A percentile compares a stretch with the other conserved stretches of the same genome.
Conservation (phyloP, 1,139 yeast genomes). For the Petasospora rhodanensis region DNA sequence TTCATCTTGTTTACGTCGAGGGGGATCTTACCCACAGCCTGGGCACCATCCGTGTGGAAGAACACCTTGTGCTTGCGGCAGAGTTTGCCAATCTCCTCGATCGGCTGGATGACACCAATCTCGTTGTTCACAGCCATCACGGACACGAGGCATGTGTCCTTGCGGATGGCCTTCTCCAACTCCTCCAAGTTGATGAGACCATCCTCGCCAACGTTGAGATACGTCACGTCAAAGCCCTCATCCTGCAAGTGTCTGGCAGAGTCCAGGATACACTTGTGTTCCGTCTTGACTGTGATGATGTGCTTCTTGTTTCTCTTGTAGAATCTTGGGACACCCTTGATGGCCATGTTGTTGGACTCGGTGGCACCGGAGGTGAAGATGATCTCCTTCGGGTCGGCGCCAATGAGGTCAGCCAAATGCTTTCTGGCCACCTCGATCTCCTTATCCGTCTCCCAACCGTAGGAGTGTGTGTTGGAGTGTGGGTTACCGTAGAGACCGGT, state of each 20-base stretch:
- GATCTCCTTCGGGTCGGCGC: constrained; percentile 95
- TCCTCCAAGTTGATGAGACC: constrained; percentile 79
- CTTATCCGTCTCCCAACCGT: constrained; percentile 97
- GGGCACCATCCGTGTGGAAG: constrained; percentile 99
- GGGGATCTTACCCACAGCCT: constrained; percentile 92
- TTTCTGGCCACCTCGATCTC: constrained; percentile 86
- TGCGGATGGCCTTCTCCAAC: constrained; percentile 77
- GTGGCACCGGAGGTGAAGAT: constrained; percentile 98
- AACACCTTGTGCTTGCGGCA: constrained; percentile 86
- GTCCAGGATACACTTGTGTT: constrained; percentile 96
- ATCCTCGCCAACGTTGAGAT: constrained; percentile 74
- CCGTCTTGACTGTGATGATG: constrained; percentile 93
- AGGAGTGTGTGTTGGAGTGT: constrained; percentile 95
- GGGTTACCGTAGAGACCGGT: constrained; percentile 97
- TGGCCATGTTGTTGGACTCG: constrained; percentile 89
- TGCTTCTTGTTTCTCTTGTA: constrained; percentile 87
- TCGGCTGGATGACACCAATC: constrained; percentile 95
- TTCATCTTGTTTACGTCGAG: constrained; percentile 91
- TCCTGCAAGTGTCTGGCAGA: constrained; percentile 93
- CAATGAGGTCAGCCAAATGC: constrained; percentile 75
- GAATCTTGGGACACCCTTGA: constrained; percentile 94
- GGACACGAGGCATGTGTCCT: constrained; percentile 89
- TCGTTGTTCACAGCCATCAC: constrained; percentile 98
- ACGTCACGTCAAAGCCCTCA: constrained; percentile 95
- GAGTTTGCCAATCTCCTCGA: constrained; percentile 86